Base-by-base conservation (phyloP, 371 early-diverging fungal genomes). In the Fennellomyces sp. region DNA sequence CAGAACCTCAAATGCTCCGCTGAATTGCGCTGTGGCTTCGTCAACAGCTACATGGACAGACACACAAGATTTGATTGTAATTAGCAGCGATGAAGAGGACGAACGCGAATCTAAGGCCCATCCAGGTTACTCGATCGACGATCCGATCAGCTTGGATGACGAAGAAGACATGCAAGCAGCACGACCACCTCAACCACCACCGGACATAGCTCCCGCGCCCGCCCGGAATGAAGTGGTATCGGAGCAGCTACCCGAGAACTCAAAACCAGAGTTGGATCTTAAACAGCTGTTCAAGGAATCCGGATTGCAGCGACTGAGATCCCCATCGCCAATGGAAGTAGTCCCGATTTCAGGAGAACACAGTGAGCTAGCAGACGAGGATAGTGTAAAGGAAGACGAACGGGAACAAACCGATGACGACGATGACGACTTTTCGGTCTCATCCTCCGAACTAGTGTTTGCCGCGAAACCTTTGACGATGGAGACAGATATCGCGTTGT, bases 61-160 rank as follows among this genome's bases (percentile, higher is more conserved):
- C n/a, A 21, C 19, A 48, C 48, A 48, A 12, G 49, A 58, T 49
- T 19, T 62, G 4, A 66, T 66, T 21, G 52, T 67, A 29, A 59
- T 67, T 17, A 67, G 67, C 58, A 67, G 67, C 33, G 67, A 67
- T 42, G 67, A 67, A 45, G 62, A 63, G 36, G 68, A 56, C 19
- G 30, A 33, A 28, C 30, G n/a, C 29, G 30, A 13, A 28, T 48
- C 13, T 23, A 17, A 42, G 13, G 19, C 13, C 21, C 3, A n/a
- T 3, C 42, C 7, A 15, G 57, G 55, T 1, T 19, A 52, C 19
- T 21, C 50, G 0, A 26, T 55, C 19, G 56, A 61, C 19, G 28
- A 61, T 48, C 39, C 61, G 2, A 61, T 61, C n/a, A 50, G 25
- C 21, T 36, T 61, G 8, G 55, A 54, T 17, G 61, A 61, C 17